A percentile compares a stretch with the other conserved stretches of the same genome.
Evolutionary conservation across 768 basidiomycete species (phyloP).

Genomic region (Auriculariales sp.): DNA sequence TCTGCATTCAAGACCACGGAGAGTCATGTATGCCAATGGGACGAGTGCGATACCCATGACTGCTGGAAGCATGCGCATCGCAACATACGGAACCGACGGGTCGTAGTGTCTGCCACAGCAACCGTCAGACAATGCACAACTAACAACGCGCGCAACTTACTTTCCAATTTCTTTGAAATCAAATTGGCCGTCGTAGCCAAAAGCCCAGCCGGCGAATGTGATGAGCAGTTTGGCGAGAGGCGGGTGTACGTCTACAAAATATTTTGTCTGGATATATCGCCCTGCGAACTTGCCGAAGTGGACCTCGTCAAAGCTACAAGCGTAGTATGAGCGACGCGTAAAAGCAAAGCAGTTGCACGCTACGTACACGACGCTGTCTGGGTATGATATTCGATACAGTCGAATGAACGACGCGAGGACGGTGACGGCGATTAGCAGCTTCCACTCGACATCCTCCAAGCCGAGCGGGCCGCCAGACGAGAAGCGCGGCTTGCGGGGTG

Average conservation of each 20-base stretch:
- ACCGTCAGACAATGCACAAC: not conserved
- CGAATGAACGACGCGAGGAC: slow-evolving; percentile 70
- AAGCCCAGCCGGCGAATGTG: slow-evolving; percentile 76
- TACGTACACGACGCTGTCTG: slow-evolving; percentile 83
- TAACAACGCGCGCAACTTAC: slow-evolving; percentile 35
- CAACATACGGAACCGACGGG: slow-evolving; percentile 73
- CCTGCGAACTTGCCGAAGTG: slow-evolving; percentile 96
- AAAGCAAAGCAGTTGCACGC: not conserved
- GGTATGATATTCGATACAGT: slow-evolving; percentile 70
- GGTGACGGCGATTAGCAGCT: slow-evolving; percentile 49
- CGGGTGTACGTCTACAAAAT: slow-evolving; percentile 93
- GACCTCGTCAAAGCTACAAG: slow-evolving; percentile 76
- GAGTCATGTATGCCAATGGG: slow-evolving; percentile 83
- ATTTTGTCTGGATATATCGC: slow-evolving; percentile 84
- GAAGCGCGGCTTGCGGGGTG: slow-evolving; percentile 26
- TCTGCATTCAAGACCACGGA: slow-evolving; percentile 84
- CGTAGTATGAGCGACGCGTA: not conserved
- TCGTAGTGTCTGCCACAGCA: slow-evolving; percentile 51
- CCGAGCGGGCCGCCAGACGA: slow-evolving; percentile 39
- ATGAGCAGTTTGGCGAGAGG: slow-evolving; percentile 93
- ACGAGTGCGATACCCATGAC: slow-evolving; percentile 77
- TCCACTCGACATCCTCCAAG: slow-evolving; percentile 61
- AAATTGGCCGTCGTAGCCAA: slow-evolving; percentile 83
- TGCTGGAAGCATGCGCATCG: slow-evolving; percentile 95
- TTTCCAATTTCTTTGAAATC: slow-evolving; percentile 98